Evolutionary conservation across 371 early-diverging fungal species (phyloP).

Genomic region (Saksenaea oblongispora): DNA sequence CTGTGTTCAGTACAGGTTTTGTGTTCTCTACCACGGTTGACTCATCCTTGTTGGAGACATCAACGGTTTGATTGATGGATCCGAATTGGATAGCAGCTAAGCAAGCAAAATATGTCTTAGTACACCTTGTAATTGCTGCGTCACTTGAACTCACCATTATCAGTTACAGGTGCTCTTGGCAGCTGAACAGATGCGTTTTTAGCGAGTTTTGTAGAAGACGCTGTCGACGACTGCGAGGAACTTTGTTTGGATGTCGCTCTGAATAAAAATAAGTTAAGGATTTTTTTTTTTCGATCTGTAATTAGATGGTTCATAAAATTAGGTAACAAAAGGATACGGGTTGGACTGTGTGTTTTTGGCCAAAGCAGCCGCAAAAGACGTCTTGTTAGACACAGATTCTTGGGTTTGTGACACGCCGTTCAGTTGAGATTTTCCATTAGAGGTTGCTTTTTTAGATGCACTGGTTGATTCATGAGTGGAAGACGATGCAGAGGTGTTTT

Average conservation of each 20-base stretch:
- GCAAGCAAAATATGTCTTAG: not conserved
- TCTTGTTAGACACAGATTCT: constrained; percentile 27
- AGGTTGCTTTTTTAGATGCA: not conserved
- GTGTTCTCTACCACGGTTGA: constrained; percentile 15
- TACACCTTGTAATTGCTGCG: not conserved
- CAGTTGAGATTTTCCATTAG: constrained; percentile 13
- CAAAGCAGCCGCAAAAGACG: constrained; percentile 33
- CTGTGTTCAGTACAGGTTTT: constrained; percentile 20
- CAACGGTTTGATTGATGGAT: constrained; percentile 48
- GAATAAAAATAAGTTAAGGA: constrained; percentile 9
- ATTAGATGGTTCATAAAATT: not conserved
- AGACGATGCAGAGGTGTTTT: constrained; percentile 4
- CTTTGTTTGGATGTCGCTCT: constrained; percentile 13
- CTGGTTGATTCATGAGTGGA: constrained; percentile 3
- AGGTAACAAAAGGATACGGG: constrained; percentile 25
- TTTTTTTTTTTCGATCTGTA: not conserved
- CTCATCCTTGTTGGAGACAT: constrained; percentile 17
- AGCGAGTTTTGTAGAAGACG: constrained; percentile 15
- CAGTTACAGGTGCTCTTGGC: constrained; percentile 42
- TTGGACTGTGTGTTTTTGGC: constrained; percentile 19
- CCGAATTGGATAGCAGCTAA: constrained; percentile 58
- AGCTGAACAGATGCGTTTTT: constrained; percentile 43
- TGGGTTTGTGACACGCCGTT: constrained; percentile 9
- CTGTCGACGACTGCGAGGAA: constrained; percentile 4
- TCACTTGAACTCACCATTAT: constrained; percentile 30